Base-by-base conservation (phyloP, 176 grass and related monocot genomes). In the Triticum urartu region DNA sequence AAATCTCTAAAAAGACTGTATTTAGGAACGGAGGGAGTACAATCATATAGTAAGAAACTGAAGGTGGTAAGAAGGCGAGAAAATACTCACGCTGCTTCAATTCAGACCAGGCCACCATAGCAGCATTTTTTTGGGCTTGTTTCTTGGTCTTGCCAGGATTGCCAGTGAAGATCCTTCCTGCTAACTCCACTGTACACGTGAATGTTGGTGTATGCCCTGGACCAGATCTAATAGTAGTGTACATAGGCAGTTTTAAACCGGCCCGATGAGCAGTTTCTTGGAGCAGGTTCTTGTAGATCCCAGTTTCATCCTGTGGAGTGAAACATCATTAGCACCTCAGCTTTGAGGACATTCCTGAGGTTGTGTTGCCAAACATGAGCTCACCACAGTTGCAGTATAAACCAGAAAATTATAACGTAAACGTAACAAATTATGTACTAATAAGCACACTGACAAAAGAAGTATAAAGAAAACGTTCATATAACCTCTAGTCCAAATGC, bases 91-190 rank as follows among this genome's bases (percentile, higher is more conserved):
- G 40, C 64, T 91, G 50, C 71, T 91, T 91, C 50, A 91, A 43
- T 77, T 81, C 91, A 35, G 94, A 95, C 97, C 97, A 96, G 78
- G 97, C 97, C 35, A 90, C 87, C 85, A 95, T 94, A 14, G 97
- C 97, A 58, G 97, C 91, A 86, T 99, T 96, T 83, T 99, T 99
- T 86, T 99, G 92, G 87, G 97, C 97, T 84, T 96, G 94, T 75
- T 96, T 99, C 92, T 99, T 99, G 78, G 93, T 99, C 81, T 96
- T 99, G 72, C 94, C 94, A 52, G 94, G 90, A 86, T 91, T 95
- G 30, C 97, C 97, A 6, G 92, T 94, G 77, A 96, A 99, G 52
- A 79, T 85, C 87, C 92, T 96, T 80, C 92, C 97, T 78, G 97
- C 97, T 82, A 99, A 88, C 62, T 96, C 97, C 81, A 99, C 97